Base-by-base conservation (phyloP, 495 filamentous ascomycete species). In the Bombardia bombarda region DNA sequence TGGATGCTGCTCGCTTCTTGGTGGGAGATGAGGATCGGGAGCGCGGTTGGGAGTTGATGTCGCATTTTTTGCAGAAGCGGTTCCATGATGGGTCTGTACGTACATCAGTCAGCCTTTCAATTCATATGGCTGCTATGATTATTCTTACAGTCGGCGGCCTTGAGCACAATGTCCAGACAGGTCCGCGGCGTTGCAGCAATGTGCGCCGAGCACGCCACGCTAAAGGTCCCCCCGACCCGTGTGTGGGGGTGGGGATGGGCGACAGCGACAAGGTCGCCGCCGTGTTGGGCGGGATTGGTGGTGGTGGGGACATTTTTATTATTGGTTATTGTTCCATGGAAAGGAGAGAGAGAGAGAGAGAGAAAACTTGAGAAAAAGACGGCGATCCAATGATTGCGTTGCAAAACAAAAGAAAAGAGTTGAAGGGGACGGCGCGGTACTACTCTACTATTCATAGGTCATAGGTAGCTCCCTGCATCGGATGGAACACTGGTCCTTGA, bases 81-180 rank as follows among this genome's bases (percentile, higher is more conserved):
- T 67, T 67, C 64, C 64, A 67, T n/a, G 28, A 8, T 0, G 57
- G 41, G 41, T 67, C 55, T 28, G n/a, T n/a, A n/a, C n/a, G n/a
- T n/a, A n/a, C n/a, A n/a, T n/a, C n/a, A n/a, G n/a, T n/a, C n/a
- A n/a, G n/a, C n/a, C 8, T 34, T 5, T 34, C 6, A 34, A 34
- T 17, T n/a, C 17, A 34, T 34, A 7, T 36, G 33, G 33, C 4
- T 9, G 1, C 17, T 36, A 10, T 28, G 32, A 24, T 39, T n/a
- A 28, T 24, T 32, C 44, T n/a, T 30, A 56, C 55, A 67, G 16
- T 43, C 26, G 16, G 52, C 9, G 7, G 57, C 38, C 12, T 55
- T 44, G 5, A 59, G 49, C 4, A 64, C 22, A 14, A 56, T 43
- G 20, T 52, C 53, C 6, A 63, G 47, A 36, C 54, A 60, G 8